Conservation (phyloP, 345 rosid species). For the Eucalyptus melliodora region DNA sequence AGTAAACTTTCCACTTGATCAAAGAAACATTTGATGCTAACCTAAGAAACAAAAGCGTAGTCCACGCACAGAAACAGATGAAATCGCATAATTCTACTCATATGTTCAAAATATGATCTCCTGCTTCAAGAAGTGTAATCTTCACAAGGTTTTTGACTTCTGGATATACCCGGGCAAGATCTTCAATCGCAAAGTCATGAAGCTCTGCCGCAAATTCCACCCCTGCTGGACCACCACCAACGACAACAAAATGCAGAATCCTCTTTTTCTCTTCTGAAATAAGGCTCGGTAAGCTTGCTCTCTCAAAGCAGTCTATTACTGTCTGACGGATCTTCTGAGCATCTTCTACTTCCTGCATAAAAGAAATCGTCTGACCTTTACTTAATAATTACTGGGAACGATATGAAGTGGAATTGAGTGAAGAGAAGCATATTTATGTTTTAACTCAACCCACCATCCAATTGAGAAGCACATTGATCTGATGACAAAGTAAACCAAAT, state of each 20-base stretch:
- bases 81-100: slow-evolving; percentile 1
- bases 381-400: background rate
- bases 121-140: slow-evolving; percentile 78
- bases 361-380: background rate
- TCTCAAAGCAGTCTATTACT: slow-evolving; percentile 63
- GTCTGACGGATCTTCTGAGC: slow-evolving; percentile 51
- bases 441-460: background rate
- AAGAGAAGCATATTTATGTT: background rate
- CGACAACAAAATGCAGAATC: slow-evolving; percentile 75
- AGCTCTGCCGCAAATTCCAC: slow-evolving; percentile 93
- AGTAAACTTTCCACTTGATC: background rate
- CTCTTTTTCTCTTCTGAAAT: slow-evolving; percentile 60
- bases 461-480: background rate
- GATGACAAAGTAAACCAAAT: background rate
- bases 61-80: background rate
- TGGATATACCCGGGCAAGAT: slow-evolving; percentile 55
- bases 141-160: slow-evolving; percentile 22
- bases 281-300: slow-evolving; percentile 49
- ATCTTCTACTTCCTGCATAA: slow-evolving; percentile 58
- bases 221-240: slow-evolving; percentile 87
- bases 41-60: background rate
- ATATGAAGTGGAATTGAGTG: background rate
- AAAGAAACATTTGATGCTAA: background rate
- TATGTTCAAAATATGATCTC: slow-evolving; percentile 71
- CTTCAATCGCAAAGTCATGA: slow-evolving; percentile 53